phyloP scores from a whole-genome alignment of 306 rosid species.

The Sesbania bispinosa region DNA sequence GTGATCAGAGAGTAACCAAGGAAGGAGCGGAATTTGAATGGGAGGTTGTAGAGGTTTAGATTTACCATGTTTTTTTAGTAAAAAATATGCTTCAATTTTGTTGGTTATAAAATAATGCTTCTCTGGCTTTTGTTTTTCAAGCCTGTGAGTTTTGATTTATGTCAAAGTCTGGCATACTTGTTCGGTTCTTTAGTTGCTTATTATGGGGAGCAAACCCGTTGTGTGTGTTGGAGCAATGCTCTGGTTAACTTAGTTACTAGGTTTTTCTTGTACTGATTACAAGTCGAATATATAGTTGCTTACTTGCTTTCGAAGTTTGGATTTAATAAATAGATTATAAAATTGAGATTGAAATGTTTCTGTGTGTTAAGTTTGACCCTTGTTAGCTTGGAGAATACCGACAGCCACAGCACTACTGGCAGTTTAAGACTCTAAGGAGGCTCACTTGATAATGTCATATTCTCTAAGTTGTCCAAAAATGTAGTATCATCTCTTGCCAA shows the following conservation, averaged over 20 bases:
- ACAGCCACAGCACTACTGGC: not conserved
- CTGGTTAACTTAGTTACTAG: constrained; percentile 12
- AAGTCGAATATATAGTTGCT: not conserved
- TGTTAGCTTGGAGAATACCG: not conserved
- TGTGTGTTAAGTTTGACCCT: not conserved
- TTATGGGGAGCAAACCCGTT: constrained; percentile 24
- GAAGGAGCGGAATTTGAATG: constrained; percentile 3
- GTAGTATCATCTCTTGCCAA: not conserved
- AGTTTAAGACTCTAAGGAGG: not conserved
- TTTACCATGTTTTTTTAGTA: constrained; percentile 16
- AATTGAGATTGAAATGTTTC: not conserved
- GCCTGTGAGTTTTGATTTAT: constrained; percentile 39
- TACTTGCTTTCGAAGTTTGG: constrained; percentile 9
- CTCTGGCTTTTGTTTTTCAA: constrained; percentile 40
- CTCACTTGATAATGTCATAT: not conserved
- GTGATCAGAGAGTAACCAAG: not conserved
- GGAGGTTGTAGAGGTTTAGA: constrained; percentile 52
- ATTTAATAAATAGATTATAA: constrained; percentile 16
- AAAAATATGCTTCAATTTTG: constrained; percentile 64
- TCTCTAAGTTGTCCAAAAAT: not conserved
- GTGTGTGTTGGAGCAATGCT: constrained; percentile 29
- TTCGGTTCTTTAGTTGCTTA: constrained; percentile 40
- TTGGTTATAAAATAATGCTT: constrained; percentile 34
- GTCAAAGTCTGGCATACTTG: constrained; percentile 34
- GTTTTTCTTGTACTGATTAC: constrained; percentile 21